Conservation (phyloP, 352 stramenopile species). For the Globisporangium alternatum region DNA sequence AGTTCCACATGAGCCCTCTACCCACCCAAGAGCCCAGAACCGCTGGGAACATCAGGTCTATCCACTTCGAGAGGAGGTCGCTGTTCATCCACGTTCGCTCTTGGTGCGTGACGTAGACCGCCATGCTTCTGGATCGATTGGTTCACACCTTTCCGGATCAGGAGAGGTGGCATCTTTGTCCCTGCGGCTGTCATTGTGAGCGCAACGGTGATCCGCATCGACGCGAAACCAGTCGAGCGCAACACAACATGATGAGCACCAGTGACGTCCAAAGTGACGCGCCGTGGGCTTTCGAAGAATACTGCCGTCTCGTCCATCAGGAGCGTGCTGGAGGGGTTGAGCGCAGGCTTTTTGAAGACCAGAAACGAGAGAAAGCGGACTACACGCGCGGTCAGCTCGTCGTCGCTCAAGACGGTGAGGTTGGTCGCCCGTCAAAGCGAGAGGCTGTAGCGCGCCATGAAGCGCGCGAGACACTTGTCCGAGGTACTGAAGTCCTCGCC, state of each 20-base stretch:
- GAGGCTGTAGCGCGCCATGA: slow-evolving; percentile 28
- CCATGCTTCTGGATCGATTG: slow-evolving; percentile 6
- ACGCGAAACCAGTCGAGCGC: slow-evolving; percentile 22
- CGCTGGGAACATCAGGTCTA: slow-evolving; percentile 5
- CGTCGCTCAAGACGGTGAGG: slow-evolving; percentile 19
- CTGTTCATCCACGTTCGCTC: slow-evolving; percentile 5
- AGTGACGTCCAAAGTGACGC: slow-evolving; percentile 18
- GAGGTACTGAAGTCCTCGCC: slow-evolving; percentile 17
- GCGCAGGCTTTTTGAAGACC: not conserved
- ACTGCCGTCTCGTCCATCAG: slow-evolving; percentile 29
- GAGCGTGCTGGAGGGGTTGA: slow-evolving; percentile 18
- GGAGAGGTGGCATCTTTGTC: not conserved
- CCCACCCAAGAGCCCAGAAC: slow-evolving; percentile 1
- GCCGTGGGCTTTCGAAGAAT: slow-evolving; percentile 23
- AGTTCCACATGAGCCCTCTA: not conserved
- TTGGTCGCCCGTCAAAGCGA: slow-evolving; percentile 24
- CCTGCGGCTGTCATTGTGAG: not conserved
- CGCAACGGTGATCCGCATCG: slow-evolving; percentile 1
- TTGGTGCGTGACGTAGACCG: not conserved
- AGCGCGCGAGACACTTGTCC: slow-evolving; percentile 21
- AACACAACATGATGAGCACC: slow-evolving; percentile 24
- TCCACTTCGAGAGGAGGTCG: slow-evolving; percentile 4
- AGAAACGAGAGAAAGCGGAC: slow-evolving; percentile 17
- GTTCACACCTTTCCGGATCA: slow-evolving; percentile 8
- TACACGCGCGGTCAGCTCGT: slow-evolving; percentile 15